Evolutionary conservation across 2,329 filamentous ascomycete species (phyloP), one percentile per base, ranked within the genome.

Genomic region (Colletotrichum nymphaeae): DNA sequence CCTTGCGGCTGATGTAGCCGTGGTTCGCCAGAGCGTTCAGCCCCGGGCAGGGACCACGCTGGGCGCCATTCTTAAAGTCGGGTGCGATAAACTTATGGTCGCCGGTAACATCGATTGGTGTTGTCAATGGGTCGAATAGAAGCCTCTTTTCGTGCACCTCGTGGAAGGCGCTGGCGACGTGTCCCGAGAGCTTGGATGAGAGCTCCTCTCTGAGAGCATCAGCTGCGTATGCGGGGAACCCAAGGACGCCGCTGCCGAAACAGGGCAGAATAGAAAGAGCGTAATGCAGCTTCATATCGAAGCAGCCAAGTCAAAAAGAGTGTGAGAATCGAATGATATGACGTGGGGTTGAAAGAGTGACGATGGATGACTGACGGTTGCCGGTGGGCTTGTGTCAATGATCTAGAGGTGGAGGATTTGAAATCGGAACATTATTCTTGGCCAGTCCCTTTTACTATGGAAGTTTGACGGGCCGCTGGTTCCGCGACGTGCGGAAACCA

Each of bases 11-110:
- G 11, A 83, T 75, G 60, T 83, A 84, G 2, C 81, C 82, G 63
- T 84, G 82, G 68, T 84, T 84, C 12, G 82, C 82, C 16, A 84
- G 65, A 0, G 78, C 78, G 56, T 84, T 83, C n/a, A 84, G 77
- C 1, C 79, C 82, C 0, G 83, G 81, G 42, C 83, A 84, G 26
- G 79, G 37, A 62, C 78, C 14, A 76, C 79, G 42, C 70, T 77
- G 79, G 26, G 76, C 78, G 6, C 79, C 79, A 9, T 67, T 75
- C 14, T 75, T 64, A 28, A 76, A 78, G 46, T 80, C 72, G 0
- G 79, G 79, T 0, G 79, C 67, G 5, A 62, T 62, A n/a, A 80
- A 80, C 53, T 77, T 59, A 63, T 80, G 77, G 8, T 71, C 42
- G 35, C 77, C 73, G 24, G 19, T 37, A 3, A 74, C 72, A 32